Conservation (phyloP, 805 yeast species). For the Ogataea ramenticola region DNA sequence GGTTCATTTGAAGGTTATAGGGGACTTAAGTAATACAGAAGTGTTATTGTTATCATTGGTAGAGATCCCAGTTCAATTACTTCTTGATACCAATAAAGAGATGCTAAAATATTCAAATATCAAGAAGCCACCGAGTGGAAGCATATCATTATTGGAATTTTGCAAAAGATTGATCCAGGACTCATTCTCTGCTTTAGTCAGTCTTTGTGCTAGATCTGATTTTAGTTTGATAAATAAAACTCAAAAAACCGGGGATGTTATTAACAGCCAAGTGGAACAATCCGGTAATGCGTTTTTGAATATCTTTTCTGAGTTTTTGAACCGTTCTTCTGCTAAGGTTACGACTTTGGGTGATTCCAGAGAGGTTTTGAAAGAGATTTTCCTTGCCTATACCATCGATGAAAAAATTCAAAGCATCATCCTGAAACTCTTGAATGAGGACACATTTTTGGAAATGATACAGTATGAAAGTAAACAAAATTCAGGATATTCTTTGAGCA, state of each 20-base stretch:
- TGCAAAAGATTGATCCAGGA: constrained; percentile 35
- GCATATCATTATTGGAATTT: constrained; percentile 19
- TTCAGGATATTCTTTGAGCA: constrained; percentile 57
- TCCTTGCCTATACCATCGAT: constrained; percentile 59
- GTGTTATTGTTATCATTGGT: constrained; percentile 32
- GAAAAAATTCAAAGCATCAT: constrained; percentile 45
- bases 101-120: not conserved
- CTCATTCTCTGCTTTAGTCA: constrained; percentile 32
- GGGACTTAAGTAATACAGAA: constrained; percentile 24
- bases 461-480: constrained; percentile 33
- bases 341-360: constrained; percentile 56
- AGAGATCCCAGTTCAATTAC: constrained; percentile 29
- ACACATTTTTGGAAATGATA: constrained; percentile 41
- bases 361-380: constrained; percentile 53
- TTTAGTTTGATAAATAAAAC: not conserved
- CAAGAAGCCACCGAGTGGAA: not conserved
- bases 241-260: too few relatives aligned
- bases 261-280: too few relatives aligned
- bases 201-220: constrained; percentile 10
- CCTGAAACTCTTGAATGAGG: constrained; percentile 47
- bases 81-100: constrained; percentile 21
- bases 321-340: constrained; percentile 36
- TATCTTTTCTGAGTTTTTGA: constrained; percentile 49
- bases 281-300: constrained; percentile 44
- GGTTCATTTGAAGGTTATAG: not conserved